phyloP scores from a whole-genome alignment of 805 yeast genomes.

The Candida nanaspora region DNA sequence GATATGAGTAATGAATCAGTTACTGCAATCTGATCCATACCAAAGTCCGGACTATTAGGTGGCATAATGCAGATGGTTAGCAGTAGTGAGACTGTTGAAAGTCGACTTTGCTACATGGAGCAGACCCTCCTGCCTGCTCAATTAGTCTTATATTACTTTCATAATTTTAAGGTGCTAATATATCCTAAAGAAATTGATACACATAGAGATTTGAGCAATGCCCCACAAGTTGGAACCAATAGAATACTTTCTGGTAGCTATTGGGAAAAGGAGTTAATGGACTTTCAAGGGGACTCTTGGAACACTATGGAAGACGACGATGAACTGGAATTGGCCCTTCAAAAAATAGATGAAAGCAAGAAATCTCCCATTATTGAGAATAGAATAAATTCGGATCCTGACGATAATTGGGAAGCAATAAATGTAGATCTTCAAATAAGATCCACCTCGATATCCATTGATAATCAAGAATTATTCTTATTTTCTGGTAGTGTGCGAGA shows the following conservation, averaged over 20 bases:
- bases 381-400: too few species aligned
- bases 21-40: too few species aligned
- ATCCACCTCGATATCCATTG: constrained; percentile 18
- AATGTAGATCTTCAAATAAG: constrained; percentile 14
- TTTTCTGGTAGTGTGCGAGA: constrained; percentile 16
- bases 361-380: too few species aligned
- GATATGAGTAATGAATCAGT: too few species aligned
- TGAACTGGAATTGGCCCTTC: constrained; percentile 7
- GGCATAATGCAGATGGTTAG: neutral
- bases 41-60: too few species aligned
- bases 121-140: constrained; percentile 19
- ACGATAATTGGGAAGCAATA: too few species aligned
- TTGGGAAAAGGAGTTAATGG: neutral
- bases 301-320: constrained; percentile 3
- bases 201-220: constrained; percentile 5
- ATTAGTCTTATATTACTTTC: constrained; percentile 12
- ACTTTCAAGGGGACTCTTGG: neutral
- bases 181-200: too few species aligned
- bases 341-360: neutral
- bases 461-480: constrained; percentile 9
- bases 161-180: constrained; percentile 17
- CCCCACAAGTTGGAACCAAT: constrained; percentile 1
- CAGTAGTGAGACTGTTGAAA: neutral
- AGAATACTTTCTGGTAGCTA: constrained; percentile 11
- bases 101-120: constrained; percentile 12